Conservation (phyloP, 805 yeast species). For the Metschnikowia drakensbergensis region DNA sequence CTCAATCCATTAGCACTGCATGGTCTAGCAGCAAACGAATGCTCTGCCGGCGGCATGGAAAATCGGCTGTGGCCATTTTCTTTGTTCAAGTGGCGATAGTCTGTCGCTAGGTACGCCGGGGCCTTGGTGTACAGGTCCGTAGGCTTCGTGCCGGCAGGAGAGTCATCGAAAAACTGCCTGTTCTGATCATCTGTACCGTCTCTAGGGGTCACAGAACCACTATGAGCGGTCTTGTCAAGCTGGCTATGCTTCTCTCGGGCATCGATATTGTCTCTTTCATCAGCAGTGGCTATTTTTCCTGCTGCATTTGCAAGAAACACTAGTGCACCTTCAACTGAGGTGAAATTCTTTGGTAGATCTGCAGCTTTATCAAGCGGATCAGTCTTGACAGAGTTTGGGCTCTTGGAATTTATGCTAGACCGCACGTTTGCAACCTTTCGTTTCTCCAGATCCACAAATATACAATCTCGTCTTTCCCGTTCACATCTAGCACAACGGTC, state of each 20-base stretch:
- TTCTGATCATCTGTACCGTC: neutral
- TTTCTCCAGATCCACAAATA: constrained; percentile 43
- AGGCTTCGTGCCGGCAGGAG: neutral
- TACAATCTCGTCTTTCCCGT: constrained; percentile 79
- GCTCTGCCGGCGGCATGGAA: constrained; percentile 43
- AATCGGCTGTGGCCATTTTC: constrained; percentile 19
- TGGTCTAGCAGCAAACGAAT: constrained; percentile 42
- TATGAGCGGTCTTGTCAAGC: constrained; percentile 30
- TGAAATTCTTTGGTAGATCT: constrained; percentile 25
- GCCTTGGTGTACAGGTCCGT: constrained; percentile 1
- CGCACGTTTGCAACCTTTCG: constrained; percentile 10
- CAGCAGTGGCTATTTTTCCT: constrained; percentile 68
- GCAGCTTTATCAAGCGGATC: neutral
- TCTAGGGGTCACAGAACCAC: neutral
- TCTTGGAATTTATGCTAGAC: neutral
- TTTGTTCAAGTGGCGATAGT: neutral
- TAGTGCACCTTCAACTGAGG: constrained; percentile 56
- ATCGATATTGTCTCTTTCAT: constrained; percentile 57
- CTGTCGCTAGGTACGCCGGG: constrained; percentile 1
- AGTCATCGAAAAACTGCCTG: neutral
- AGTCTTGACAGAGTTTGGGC: neutral
- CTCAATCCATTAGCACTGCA: constrained; percentile 45
- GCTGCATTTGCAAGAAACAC: constrained; percentile 76
- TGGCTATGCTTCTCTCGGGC: constrained; percentile 48
- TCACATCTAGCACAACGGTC: constrained; percentile 82